phyloP scores from a whole-genome alignment of 768 basidiomycete genomes.

The Scleroderma bovista region DNA sequence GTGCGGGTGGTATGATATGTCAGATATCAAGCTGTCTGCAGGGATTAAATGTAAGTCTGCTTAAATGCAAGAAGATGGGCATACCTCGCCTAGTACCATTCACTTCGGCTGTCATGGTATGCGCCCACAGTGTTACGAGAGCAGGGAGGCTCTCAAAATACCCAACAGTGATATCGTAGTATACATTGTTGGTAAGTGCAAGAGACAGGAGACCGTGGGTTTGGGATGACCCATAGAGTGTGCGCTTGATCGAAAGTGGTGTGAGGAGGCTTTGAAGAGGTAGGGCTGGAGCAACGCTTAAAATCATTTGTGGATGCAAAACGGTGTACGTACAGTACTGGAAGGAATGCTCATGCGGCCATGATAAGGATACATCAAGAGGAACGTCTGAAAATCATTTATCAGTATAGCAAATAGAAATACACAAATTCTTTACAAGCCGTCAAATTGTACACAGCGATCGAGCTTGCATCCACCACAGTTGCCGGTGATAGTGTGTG shows the following conservation, averaged over 20 bases:
- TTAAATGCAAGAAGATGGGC: conserved; percentile 9
- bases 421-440: conserved; percentile 32
- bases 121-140: conserved; percentile 83
- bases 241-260: conserved; percentile 58
- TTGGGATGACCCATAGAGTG: conserved; percentile 69
- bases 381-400: conserved; percentile 22
- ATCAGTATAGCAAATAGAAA: neutral
- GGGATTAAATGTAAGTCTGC: neutral
- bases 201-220: conserved; percentile 69
- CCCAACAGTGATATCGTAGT: conserved; percentile 39
- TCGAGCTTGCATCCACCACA: conserved; percentile 24
- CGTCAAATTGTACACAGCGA: conserved; percentile 45
- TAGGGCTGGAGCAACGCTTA: conserved; percentile 25
- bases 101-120: conserved; percentile 57
- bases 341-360: conserved; percentile 47
- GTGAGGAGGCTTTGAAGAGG: conserved; percentile 36
- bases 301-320: neutral
- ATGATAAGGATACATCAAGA: conserved; percentile 53
- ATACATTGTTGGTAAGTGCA: conserved; percentile 50
- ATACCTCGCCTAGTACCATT: conserved; percentile 44
- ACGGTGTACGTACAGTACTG: conserved; percentile 45
- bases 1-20: conserved; percentile 54
- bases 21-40: conserved; percentile 57
- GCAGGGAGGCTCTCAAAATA: conserved; percentile 95
- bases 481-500: conserved; percentile 54